A percentile compares a stretch with the other conserved stretches of the same genome.
Conservation (phyloP, 2,329 filamentous ascomycete species). For the Trichoderma cornu-damae region DNA sequence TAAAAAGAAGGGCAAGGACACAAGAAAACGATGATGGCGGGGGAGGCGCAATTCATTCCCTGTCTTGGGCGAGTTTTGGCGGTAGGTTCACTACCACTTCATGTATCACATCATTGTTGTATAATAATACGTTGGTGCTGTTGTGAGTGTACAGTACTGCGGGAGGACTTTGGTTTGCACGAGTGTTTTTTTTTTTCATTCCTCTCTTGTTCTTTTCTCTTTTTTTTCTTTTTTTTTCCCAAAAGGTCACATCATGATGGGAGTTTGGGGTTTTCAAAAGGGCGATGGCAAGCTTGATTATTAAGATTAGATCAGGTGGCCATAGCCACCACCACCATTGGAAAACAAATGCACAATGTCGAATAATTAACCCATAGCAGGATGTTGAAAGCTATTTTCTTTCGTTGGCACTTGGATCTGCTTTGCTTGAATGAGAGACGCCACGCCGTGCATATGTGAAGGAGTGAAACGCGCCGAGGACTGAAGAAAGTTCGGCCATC, state of each 20-base stretch:
- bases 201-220: too few species aligned
- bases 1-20: conserved; percentile 56
- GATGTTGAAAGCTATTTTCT: background rate
- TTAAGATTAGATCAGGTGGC: conserved; percentile 1
- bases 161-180: background rate
- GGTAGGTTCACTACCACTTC: background rate
- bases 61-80: background rate
- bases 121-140: background rate
- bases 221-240: too few species aligned
- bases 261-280: conserved; percentile 1
- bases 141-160: background rate
- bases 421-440: too few species aligned
- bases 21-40: conserved; percentile 40
- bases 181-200: too few species aligned
- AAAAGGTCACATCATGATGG: background rate
- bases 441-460: too few species aligned
- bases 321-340: background rate
- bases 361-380: conserved; percentile 1
- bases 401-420: too few species aligned
- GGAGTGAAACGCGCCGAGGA: too few species aligned
- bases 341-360: conserved; percentile 7
- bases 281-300: conserved; percentile 1
- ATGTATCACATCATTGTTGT: conserved; percentile 11
- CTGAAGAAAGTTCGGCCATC: too few species aligned
- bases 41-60: background rate